Conservation (phyloP, 768 basidiomycete genomes). For the Trametes sanguinea region DNA sequence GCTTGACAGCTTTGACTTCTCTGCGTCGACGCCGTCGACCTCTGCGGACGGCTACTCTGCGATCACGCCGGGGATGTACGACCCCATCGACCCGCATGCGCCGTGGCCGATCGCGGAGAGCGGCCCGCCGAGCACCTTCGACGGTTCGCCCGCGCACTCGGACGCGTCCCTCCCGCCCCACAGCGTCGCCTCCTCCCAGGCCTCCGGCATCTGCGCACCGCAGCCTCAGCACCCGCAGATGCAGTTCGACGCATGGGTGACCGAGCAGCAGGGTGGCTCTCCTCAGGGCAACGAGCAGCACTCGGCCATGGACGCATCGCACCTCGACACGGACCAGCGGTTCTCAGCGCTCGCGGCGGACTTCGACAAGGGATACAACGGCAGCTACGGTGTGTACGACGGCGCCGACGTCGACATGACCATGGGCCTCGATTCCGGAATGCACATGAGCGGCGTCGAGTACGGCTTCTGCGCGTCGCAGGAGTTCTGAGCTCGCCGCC, state of each 20-base stretch:
- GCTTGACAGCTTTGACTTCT: conserved; percentile 20
- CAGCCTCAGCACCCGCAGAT: conserved; percentile 26
- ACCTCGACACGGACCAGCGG: not conserved
- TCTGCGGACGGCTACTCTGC: conserved; percentile 14
- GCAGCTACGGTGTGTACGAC: conserved; percentile 9
- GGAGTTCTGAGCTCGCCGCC: conserved; percentile 12
- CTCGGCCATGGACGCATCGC: not conserved
- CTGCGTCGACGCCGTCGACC: conserved; percentile 12
- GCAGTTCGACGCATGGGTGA: conserved; percentile 15
- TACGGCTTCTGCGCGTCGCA: conserved; percentile 17
- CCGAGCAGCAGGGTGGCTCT: not conserved
- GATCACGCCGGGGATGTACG: not conserved
- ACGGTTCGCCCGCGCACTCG: conserved; percentile 19
- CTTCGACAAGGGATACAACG: conserved; percentile 9
- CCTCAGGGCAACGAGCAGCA: not conserved
- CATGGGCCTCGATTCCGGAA: conserved; percentile 6
- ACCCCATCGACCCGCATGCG: conserved; percentile 16
- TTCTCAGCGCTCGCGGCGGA: conserved; percentile 4
- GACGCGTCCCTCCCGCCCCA: conserved; percentile 15
- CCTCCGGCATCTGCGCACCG: conserved; percentile 18
- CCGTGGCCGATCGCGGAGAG: conserved; percentile 18
- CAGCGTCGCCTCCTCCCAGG: not conserved
- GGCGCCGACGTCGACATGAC: conserved; percentile 1
- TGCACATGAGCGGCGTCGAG: conserved; percentile 6
- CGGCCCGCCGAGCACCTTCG: conserved; percentile 19